A percentile compares a stretch with the other conserved stretches of the same genome.
Conservation (phyloP, 495 filamentous ascomycete genomes). For the Penicillium bovifimosum region DNA sequence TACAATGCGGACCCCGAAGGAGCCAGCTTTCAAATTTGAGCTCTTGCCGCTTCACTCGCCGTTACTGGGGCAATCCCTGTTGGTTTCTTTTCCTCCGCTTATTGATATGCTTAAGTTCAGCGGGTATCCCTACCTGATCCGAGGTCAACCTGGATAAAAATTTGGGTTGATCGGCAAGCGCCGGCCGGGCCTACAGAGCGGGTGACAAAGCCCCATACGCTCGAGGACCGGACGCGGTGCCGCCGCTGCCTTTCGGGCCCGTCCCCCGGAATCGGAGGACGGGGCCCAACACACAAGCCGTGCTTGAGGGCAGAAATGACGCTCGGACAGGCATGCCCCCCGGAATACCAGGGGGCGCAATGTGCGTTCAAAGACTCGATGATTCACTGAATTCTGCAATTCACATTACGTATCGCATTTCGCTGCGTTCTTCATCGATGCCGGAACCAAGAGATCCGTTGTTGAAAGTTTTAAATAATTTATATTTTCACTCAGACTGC, state of each 20-base stretch:
- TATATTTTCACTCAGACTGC: conserved; percentile 28
- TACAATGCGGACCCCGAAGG: conserved; percentile 54
- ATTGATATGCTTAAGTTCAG: conserved; percentile 70
- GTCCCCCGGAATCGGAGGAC: conserved; percentile 22
- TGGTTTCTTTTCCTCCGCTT: conserved; percentile 58
- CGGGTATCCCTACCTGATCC: conserved; percentile 62
- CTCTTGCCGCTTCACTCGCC: conserved; percentile 66
- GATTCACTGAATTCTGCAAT: conserved; percentile 69
- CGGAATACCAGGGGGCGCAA: conserved; percentile 60
- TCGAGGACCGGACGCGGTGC: conserved; percentile 33
- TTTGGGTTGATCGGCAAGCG: conserved; percentile 12
- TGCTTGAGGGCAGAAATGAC: conserved; percentile 52
- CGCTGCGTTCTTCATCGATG: conserved; percentile 69
- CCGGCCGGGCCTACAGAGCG: conserved; percentile 18
- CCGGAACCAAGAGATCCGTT: conserved; percentile 66
- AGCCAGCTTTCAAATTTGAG: conserved; percentile 68
- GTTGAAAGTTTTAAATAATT: conserved; percentile 59
- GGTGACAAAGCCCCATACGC: conserved; percentile 39
- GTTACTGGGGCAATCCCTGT: conserved; percentile 66
- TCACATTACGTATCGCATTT: conserved; percentile 72
- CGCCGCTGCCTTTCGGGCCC: conserved; percentile 43
- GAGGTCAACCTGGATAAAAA: conserved; percentile 49
- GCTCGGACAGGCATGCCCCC: conserved; percentile 63
- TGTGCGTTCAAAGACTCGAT: conserved; percentile 71
- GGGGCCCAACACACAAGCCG: conserved; percentile 44